Conservation (phyloP, 1,284 basidiomycete species). For the Trichosporon inkin region DNA sequence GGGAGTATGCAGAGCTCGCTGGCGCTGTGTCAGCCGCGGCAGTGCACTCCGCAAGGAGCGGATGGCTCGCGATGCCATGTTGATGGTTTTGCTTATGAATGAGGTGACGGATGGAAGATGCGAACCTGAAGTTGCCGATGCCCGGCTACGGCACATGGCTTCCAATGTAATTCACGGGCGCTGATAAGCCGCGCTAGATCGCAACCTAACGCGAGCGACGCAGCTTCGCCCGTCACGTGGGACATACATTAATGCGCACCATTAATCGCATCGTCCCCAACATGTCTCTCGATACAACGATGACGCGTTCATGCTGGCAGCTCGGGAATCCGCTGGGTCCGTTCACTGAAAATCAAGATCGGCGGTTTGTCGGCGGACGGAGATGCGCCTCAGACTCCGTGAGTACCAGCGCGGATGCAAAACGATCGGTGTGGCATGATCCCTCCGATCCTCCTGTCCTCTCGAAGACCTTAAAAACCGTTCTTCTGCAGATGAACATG, state of each 20-base stretch:
- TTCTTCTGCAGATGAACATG: not conserved
- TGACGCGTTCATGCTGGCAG: too few species aligned
- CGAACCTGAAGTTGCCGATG: not conserved
- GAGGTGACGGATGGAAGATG: not conserved
- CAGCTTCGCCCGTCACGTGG: too few species aligned
- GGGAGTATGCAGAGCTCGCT: not conserved
- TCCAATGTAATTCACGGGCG: not conserved
- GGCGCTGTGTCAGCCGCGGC: not conserved
- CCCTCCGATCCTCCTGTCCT: not conserved
- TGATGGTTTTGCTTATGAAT: not conserved
- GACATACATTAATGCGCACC: too few species aligned
- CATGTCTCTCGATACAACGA: too few species aligned
- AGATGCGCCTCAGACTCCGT: too few species aligned
- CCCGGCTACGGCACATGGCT: not conserved
- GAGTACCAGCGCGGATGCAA: too few species aligned
- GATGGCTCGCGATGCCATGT: slow-evolving; percentile 6
- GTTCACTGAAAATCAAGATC: too few species aligned
- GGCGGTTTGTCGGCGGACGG: too few species aligned
- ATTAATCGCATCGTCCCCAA: too few species aligned
- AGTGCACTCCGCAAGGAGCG: not conserved
- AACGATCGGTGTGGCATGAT: too few species aligned
- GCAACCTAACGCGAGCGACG: not conserved
- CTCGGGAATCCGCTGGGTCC: too few species aligned
- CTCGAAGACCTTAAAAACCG: not conserved
- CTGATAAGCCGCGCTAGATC: not conserved